Evolutionary conservation across 345 rosid species (phyloP).

Genomic region (Heritiera littoralis): DNA sequence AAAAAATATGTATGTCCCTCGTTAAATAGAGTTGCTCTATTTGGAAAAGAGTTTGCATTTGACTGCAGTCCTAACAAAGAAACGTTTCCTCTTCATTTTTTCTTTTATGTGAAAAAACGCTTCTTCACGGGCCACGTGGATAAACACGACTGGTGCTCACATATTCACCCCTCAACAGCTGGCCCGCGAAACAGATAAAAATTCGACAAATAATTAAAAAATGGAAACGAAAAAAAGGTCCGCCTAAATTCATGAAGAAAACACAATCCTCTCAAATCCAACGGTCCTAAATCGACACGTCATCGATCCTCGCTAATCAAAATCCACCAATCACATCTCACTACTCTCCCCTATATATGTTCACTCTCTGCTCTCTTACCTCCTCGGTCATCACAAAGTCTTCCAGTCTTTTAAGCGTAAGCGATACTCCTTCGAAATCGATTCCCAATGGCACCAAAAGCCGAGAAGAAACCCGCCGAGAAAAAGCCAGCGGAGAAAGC

Average conservation of each 20-base stretch:
- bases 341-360: background rate
- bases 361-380: no score
- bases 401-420: background rate
- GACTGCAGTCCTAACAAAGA: no score
- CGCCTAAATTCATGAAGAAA: background rate
- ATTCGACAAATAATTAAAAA: background rate
- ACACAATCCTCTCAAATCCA: background rate
- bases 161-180: background rate
- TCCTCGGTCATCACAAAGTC: background rate
- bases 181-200: background rate
- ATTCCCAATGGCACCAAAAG: background rate
- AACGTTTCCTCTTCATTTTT: no score
- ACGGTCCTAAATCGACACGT: background rate
- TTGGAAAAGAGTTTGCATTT: no score
- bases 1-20: no score
- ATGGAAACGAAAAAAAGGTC: background rate
- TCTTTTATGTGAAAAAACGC: no score
- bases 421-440: background rate
- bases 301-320: background rate
- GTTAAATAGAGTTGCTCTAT: no score
- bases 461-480: constrained; percentile 30
- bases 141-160: background rate
- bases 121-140: background rate
- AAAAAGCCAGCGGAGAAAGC: constrained; percentile 63
- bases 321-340: background rate